Conservation (phyloP, 371 early-diverging fungal species). For the Capillidium rhysosporum region DNA sequence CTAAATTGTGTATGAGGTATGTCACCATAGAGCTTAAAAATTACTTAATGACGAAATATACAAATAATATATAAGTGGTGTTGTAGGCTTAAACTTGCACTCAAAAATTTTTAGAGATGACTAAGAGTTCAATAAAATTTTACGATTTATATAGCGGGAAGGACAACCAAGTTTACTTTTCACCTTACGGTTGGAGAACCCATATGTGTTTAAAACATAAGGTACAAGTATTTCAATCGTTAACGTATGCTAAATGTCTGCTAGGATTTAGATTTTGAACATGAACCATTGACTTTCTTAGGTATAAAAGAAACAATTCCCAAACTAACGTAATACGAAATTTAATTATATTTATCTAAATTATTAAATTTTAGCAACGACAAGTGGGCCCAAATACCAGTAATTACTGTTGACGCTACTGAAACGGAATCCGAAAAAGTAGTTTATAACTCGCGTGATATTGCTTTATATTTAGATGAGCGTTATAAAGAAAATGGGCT, state of each 20-base stretch:
- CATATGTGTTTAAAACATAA: neutral
- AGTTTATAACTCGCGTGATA: neutral
- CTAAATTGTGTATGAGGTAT: too few species aligned
- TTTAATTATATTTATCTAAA: neutral
- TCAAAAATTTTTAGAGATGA: too few species aligned
- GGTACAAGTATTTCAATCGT: neutral
- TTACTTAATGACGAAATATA: too few species aligned
- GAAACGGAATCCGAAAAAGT: neutral
- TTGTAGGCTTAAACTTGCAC: too few species aligned
- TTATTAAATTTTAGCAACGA: neutral
- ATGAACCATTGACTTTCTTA: neutral
- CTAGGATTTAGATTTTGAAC: neutral
- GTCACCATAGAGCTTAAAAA: too few species aligned
- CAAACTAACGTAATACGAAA: neutral
- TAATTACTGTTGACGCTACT: neutral
- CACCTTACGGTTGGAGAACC: neutral
- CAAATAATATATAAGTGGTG: too few species aligned
- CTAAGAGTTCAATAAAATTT: too few species aligned
- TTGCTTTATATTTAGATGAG: neutral
- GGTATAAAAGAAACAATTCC: neutral
- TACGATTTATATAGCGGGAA: too few species aligned
- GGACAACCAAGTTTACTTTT: too few species aligned
- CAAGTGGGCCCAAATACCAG: neutral
- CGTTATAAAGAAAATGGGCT: neutral
- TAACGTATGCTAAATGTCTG: neutral